Conservation (phyloP, 2,329 filamentous ascomycete genomes). For the Aspergillus sp. region DNA sequence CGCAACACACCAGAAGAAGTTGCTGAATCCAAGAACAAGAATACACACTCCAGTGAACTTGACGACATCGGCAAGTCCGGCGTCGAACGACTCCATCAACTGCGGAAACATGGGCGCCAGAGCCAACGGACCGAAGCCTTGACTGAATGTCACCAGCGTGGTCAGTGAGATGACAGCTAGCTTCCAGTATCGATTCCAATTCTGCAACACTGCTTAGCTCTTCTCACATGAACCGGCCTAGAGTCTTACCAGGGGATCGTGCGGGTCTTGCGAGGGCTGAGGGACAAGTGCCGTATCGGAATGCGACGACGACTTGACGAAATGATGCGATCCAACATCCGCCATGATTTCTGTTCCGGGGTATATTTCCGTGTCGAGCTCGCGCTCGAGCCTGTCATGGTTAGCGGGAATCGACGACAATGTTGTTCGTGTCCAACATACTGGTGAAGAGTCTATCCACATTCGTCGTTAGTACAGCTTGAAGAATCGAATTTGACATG, state of each 20-base stretch:
- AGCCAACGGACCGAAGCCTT: conserved; percentile 55
- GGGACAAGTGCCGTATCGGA: conserved; percentile 49
- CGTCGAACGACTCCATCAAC: conserved; percentile 55
- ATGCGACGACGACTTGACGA: conserved; percentile 53
- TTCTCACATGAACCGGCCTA: neutral
- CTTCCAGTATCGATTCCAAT: conserved; percentile 51
- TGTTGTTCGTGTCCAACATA: conserved; percentile 8
- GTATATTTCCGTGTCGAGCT: conserved; percentile 53
- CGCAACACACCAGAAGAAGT: conserved; percentile 54
- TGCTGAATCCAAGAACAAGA: conserved; percentile 57
- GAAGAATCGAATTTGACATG: neutral
- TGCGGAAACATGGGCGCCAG: conserved; percentile 60
- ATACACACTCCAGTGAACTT: conserved; percentile 58
- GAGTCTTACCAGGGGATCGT: conserved; percentile 43
- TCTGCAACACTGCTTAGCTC: conserved; percentile 23
- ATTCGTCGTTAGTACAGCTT: neutral
- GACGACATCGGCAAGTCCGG: conserved; percentile 52
- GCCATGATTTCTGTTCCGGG: conserved; percentile 61
- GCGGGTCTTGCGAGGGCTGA: conserved; percentile 47
- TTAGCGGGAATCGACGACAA: conserved; percentile 23
- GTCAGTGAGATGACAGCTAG: conserved; percentile 47
- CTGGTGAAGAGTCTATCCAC: conserved; percentile 21
- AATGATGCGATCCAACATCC: conserved; percentile 62
- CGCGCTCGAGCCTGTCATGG: conserved; percentile 47
- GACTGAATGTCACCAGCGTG: conserved; percentile 49